Conservation (phyloP, 352 stramenopile genomes). For the Phytophthora sansomeana region DNA sequence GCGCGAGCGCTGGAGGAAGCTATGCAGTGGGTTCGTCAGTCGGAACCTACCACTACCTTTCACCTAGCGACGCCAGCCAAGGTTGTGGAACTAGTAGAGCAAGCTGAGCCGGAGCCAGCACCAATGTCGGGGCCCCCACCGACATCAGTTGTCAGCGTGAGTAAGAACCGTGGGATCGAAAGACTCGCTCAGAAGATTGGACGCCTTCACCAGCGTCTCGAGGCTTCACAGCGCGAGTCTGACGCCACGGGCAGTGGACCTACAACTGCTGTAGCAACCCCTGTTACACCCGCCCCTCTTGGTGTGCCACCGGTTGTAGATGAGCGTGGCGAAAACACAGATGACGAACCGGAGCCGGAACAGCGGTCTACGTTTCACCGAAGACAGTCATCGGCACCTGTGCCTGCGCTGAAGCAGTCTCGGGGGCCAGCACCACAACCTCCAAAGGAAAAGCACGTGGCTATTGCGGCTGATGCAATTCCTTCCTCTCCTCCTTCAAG, state of each 20-base stretch:
- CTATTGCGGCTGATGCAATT: constrained; percentile 18
- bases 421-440: constrained; percentile 8
- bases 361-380: constrained; percentile 18
- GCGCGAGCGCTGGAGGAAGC: constrained; percentile 42
- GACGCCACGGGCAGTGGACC: constrained; percentile 16
- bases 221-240: constrained; percentile 39
- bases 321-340: constrained; percentile 22
- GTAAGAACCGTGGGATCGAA: constrained; percentile 52
- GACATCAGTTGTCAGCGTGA: constrained; percentile 38
- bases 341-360: constrained; percentile 46
- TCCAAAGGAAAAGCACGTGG: constrained; percentile 36
- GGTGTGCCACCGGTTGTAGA: constrained; percentile 30
- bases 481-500: constrained; percentile 12
- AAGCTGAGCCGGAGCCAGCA: constrained; percentile 16
- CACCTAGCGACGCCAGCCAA: not conserved
- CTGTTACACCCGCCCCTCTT: constrained; percentile 9
- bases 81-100: not conserved
- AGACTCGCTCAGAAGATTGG: constrained; percentile 58
- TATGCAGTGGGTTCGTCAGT: constrained; percentile 44
- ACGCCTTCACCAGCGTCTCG: constrained; percentile 53
- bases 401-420: constrained; percentile 22
- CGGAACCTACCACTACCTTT: constrained; percentile 31
- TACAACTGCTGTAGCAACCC: not conserved
- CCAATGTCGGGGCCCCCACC: constrained; percentile 4
- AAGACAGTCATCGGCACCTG: constrained; percentile 17